Conservation (phyloP, 441 rosid genomes). For the Syzygium syzygioides region DNA sequence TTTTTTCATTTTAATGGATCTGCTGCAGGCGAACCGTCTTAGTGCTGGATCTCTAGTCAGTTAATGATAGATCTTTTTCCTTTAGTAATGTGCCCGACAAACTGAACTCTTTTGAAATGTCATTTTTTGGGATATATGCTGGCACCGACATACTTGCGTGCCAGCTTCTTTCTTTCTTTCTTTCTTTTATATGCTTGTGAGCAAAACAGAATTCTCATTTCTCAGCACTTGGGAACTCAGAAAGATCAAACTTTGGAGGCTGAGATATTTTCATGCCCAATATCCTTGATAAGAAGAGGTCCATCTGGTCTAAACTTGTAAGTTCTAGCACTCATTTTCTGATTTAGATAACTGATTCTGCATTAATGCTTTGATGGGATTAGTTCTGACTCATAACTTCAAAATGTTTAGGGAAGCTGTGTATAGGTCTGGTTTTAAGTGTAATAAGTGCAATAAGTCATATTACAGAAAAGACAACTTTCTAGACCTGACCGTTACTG, state of each 20-base stretch:
- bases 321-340: slow-evolving; percentile 19
- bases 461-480: slow-evolving; percentile 75
- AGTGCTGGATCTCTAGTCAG: not conserved
- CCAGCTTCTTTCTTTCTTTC: not conserved
- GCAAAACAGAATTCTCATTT: not conserved
- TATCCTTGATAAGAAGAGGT: slow-evolving; percentile 78
- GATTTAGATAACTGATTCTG: not conserved
- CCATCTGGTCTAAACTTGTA: slow-evolving; percentile 86
- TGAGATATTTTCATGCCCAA: slow-evolving; percentile 70
- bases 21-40: not conserved
- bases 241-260: slow-evolving; percentile 24
- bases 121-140: not conserved
- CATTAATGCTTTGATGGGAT: not conserved
- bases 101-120: not conserved
- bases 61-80: not conserved
- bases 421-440: slow-evolving; percentile 84
- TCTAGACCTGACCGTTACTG: slow-evolving; percentile 75
- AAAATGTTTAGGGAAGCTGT: slow-evolving; percentile 49
- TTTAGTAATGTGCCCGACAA: not conserved
- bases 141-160: not conserved
- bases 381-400: not conserved
- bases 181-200: not conserved
- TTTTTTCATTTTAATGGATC: not conserved
- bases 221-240: slow-evolving; percentile 36
- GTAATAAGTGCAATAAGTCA: slow-evolving; percentile 63